These are phyloP conservation scores for Aegle marmelos DNA, from an alignment of 345 rosid genomes.

Conservation along the genomic window DNA sequence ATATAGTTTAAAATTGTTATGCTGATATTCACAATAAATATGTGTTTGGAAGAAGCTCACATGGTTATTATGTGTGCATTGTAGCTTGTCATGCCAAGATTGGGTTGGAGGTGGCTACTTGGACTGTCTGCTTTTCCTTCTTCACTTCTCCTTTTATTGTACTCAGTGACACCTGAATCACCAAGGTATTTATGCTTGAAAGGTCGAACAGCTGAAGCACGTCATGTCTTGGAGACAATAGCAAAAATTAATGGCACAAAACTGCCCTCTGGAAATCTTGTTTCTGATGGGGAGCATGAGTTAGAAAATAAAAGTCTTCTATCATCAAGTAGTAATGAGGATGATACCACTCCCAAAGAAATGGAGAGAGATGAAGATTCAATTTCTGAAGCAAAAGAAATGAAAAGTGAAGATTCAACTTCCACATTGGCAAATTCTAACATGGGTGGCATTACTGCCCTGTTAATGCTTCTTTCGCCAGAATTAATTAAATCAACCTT, in stretches of 20 bases:
- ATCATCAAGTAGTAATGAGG: constrained; percentile 20
- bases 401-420: constrained; percentile 21
- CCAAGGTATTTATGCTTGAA: constrained; percentile 77
- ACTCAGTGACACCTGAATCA: constrained; percentile 67
- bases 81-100: constrained; percentile 81
- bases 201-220: constrained; percentile 68
- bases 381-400: neutral
- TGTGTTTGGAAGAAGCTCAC: neutral
- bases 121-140: constrained; percentile 76
- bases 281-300: constrained; percentile 53
- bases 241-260: constrained; percentile 49
- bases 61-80: constrained; percentile 16
- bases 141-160: constrained; percentile 70
- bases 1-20: neutral
- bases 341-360: neutral
- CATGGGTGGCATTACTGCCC: constrained; percentile 35
- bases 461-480: constrained; percentile 66
- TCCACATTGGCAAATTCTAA: constrained; percentile 36
- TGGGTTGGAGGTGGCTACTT: constrained; percentile 96
- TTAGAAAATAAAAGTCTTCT: constrained; percentile 45
- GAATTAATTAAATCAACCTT: constrained; percentile 58
- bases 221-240: constrained; percentile 55
- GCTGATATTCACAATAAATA: neutral
- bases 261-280: constrained; percentile 70
- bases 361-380: neutral